Conservation (phyloP, 768 basidiomycete genomes). For the Hypsizygus marmoreus region DNA sequence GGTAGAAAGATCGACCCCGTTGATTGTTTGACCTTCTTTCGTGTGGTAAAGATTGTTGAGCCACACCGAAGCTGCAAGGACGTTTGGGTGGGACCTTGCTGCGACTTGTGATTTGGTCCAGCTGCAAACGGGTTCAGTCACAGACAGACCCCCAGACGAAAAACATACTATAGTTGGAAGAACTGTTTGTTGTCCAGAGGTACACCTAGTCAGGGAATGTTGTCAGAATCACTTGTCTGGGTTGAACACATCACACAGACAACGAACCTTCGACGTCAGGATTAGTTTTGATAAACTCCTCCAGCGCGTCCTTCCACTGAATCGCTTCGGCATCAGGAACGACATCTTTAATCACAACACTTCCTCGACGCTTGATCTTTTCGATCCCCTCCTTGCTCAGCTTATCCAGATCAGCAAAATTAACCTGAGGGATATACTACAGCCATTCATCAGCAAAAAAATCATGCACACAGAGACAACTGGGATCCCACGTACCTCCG, state of each 20-base stretch:
- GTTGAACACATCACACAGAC: neutral
- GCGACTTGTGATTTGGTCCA: conserved; percentile 59
- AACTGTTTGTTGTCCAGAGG: conserved; percentile 69
- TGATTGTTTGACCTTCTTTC: conserved; percentile 35
- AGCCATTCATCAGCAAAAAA: neutral
- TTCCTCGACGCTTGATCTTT: conserved; percentile 54
- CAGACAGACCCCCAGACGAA: neutral
- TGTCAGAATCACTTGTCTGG: neutral
- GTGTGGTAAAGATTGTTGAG: conserved; percentile 65
- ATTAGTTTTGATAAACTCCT: conserved; percentile 58
- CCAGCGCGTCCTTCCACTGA: conserved; percentile 58
- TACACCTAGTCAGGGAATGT: conserved; percentile 36
- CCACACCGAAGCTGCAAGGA: conserved; percentile 57
- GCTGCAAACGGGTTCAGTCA: conserved; percentile 16
- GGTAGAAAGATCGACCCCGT: conserved; percentile 60
- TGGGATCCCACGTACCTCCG: conserved; percentile 41
- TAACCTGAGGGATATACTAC: conserved; percentile 64
- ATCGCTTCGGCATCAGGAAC: conserved; percentile 58
- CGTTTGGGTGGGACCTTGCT: conserved; percentile 68
- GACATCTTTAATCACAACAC: conserved; percentile 62
- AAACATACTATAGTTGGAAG: conserved; percentile 67
- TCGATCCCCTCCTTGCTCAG: conserved; percentile 48
- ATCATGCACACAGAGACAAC: neutral
- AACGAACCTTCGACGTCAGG: conserved; percentile 53
- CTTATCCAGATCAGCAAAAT: conserved; percentile 52